phyloP scores from a whole-genome alignment of 1,139 yeast genomes.

The Pichia sp. region DNA sequence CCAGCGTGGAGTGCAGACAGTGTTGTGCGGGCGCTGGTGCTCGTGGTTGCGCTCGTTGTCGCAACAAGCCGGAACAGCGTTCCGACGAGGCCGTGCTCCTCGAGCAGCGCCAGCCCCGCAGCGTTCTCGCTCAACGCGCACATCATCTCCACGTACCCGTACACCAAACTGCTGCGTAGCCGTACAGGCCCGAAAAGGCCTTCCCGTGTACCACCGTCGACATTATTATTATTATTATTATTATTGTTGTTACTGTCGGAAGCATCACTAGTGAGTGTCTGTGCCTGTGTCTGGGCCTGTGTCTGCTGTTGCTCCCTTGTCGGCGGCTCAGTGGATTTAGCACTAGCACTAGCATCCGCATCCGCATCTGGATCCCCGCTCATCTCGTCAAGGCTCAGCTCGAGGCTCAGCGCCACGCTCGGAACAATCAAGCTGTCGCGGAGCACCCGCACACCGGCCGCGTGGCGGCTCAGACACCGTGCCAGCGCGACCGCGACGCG shows the following conservation, averaged over 20 bases:
- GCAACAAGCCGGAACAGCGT: conserved; percentile 29
- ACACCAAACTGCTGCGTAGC: conserved; percentile 56
- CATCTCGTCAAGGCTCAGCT: conserved; percentile 78
- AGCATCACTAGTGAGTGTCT: too few species aligned
- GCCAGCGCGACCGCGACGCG: conserved; percentile 69
- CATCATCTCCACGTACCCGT: conserved; percentile 71
- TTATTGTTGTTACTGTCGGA: too few species aligned
- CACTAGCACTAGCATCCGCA: neutral
- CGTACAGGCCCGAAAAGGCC: conserved; percentile 62
- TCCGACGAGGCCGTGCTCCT: conserved; percentile 79
- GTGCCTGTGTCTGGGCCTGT: too few species aligned
- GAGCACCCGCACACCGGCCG: conserved; percentile 62
- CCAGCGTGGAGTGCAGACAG: too few species aligned
- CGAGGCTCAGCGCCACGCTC: conserved; percentile 39
- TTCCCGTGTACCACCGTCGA: conserved; percentile 32
- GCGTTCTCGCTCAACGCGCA: conserved; percentile 59
- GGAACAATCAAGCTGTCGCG: conserved; percentile 71
- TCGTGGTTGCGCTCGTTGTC: too few species aligned
- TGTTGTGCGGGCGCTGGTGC: too few species aligned
- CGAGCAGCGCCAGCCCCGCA: conserved; percentile 61
- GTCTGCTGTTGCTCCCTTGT: too few species aligned
- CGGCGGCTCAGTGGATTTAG: too few species aligned
- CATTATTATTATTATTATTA: too few species aligned
- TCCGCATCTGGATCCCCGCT: neutral
- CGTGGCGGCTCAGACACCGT: conserved; percentile 53